A percentile compares a stretch with the other conserved stretches of the same genome.
phyloP scores from a whole-genome alignment of 1,139 yeast genomes.

The Hyphopichia buzzinii region DNA sequence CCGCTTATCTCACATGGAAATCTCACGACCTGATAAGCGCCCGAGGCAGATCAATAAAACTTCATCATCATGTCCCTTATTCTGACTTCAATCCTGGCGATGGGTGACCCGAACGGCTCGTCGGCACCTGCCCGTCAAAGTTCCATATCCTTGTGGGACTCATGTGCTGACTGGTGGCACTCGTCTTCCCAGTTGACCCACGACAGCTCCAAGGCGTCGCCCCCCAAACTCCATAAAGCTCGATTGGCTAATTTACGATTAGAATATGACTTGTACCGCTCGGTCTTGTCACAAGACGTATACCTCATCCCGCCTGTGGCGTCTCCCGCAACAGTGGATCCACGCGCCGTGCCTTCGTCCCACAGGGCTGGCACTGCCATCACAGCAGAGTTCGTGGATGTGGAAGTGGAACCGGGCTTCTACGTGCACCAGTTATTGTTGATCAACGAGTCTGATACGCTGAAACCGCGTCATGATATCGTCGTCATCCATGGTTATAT shows the following conservation, averaged over 20 bases:
- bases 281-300: constrained; percentile 33
- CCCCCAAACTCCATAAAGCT: constrained; percentile 15
- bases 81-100: constrained; percentile 14
- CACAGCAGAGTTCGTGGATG: constrained; percentile 29
- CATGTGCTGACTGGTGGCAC: constrained; percentile 43
- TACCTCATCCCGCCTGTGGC: constrained; percentile 18
- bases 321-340: constrained; percentile 1
- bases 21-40: no score
- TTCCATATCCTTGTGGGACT: constrained; percentile 28
- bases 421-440: constrained; percentile 40
- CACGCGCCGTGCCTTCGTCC: not conserved
- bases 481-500: constrained; percentile 46
- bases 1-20: no score
- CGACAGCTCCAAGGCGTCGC: constrained; percentile 6
- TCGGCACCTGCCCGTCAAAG: not conserved
- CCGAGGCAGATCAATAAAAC: no score
- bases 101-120: constrained; percentile 11
- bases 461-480: constrained; percentile 16
- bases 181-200: constrained; percentile 14
- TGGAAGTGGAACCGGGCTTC: constrained; percentile 26
- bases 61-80: constrained; percentile 8
- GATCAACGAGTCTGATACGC: constrained; percentile 19
- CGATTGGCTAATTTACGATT: constrained; percentile 23
- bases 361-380: not conserved
- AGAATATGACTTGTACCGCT: constrained; percentile 36